Conservation (phyloP, 1,284 basidiomycete species). For the Sporisorium iseilematis-ciliati region DNA sequence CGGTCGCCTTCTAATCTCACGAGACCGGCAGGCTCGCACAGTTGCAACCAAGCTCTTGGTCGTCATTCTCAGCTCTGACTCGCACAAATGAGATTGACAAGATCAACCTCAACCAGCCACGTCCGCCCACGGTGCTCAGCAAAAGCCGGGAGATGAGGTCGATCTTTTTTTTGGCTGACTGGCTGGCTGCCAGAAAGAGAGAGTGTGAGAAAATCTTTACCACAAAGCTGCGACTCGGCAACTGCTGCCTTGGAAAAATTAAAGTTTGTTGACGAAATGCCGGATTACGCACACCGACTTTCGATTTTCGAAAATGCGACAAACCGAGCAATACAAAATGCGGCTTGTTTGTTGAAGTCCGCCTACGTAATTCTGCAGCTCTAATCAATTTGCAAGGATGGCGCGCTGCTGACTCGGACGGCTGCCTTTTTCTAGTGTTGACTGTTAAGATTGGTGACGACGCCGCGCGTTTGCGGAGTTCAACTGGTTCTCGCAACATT, state of each 20-base stretch:
- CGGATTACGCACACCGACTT: neutral
- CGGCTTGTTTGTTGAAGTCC: neutral
- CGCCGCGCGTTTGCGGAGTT: neutral
- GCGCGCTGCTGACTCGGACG: neutral
- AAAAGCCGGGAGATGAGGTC: too few species aligned
- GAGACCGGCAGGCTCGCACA: too few species aligned
- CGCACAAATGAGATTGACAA: too few species aligned
- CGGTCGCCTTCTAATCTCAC: too few species aligned
- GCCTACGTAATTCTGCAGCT: constrained; percentile 8
- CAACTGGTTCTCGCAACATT: neutral
- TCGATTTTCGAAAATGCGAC: neutral
- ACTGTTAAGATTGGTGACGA: neutral
- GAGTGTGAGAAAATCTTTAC: too few species aligned
- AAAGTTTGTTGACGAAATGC: neutral
- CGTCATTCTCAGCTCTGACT: too few species aligned
- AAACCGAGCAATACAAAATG: neutral
- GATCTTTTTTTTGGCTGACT: too few species aligned
- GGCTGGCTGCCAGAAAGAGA: too few species aligned
- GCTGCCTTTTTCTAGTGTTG: neutral
- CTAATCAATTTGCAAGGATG: neutral
- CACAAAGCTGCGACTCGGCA: constrained; percentile 2
- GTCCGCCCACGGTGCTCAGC: too few species aligned
- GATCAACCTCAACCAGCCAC: too few species aligned
- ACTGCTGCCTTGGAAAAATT: neutral
- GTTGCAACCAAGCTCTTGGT: too few species aligned